Percentiles rank a stretch among this genome's conserved stretches.
phyloP scores from a whole-genome alignment of 2,329 filamentous ascomycete genomes.

The Pleurostoma richardsiae region DNA sequence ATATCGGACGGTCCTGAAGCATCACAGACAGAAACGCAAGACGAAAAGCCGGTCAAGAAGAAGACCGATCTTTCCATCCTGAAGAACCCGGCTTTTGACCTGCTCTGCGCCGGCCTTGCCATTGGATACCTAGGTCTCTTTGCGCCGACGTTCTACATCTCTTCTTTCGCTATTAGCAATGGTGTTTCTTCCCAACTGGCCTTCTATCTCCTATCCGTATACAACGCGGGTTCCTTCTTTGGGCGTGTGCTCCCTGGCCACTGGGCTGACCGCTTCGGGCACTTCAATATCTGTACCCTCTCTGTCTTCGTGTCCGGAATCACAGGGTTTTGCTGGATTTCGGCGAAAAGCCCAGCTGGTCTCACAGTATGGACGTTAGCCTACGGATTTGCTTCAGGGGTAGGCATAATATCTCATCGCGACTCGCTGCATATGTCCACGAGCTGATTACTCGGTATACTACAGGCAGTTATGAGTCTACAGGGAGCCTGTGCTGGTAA shows the following conservation, averaged over 20 bases:
- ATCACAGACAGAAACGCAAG: neutral
- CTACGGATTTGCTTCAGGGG: slow-evolving; percentile 40
- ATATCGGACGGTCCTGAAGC: slow-evolving; percentile 6
- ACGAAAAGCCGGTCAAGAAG: neutral
- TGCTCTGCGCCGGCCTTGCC: slow-evolving; percentile 23
- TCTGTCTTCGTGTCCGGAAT: slow-evolving; percentile 24
- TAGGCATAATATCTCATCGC: slow-evolving; percentile 12
- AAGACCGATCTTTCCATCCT: slow-evolving; percentile 6
- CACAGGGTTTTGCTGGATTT: slow-evolving; percentile 38
- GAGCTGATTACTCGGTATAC: neutral
- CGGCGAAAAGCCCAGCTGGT: slow-evolving; percentile 32
- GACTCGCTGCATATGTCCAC: neutral
- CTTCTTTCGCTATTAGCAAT: no score
- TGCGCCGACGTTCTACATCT: no score
- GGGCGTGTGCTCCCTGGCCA: no score
- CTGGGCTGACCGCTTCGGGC: no score
- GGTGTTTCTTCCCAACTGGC: no score
- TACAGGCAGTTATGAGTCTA: slow-evolving; percentile 37
- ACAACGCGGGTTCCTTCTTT: no score
- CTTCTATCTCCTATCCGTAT: no score
- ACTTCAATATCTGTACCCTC: slow-evolving; percentile 1
- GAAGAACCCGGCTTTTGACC: slow-evolving; percentile 7
- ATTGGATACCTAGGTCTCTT: slow-evolving; percentile 6
- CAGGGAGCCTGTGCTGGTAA: slow-evolving; percentile 39
- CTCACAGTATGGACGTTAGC: slow-evolving; percentile 35